Base-by-base conservation (phyloP, 1,284 basidiomycete species). In the Phylloporus sp. region DNA sequence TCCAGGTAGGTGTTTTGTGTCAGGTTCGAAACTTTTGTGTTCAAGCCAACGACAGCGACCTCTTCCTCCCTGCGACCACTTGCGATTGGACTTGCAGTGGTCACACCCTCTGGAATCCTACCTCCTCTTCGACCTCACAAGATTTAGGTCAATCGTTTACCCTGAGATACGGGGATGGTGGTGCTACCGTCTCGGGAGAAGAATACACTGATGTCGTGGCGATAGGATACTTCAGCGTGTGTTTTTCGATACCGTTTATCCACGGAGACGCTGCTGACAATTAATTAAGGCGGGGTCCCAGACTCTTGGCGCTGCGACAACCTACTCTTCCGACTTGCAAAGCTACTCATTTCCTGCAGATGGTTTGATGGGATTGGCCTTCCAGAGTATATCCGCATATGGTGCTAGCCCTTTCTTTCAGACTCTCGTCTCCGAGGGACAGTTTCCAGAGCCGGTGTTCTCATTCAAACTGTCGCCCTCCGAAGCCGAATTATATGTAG, bases 401-500 rank as follows among this genome's bases (percentile, higher is more conserved):
- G 12, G 39, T 26, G 58, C 69, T 7, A 60, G 39, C 28, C 68
- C 76, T 6, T 29, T 72, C 42, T 69, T 77, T 56, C 67, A 70
- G 52, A 68, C 66, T 10, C 66, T 77, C 47, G 63, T 71, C 22
- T 37, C 52, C 17, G 22, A 77, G 22, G 63, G 69, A 26, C 55
- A 67, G 24, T 68, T 74, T 57, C 40, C 37, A 4, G 20, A 69
- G 18, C 46, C 71, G 15, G 71, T 73, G 22, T 81, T 82, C 64
- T 74, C 74, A 12, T 79, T 84, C 71, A 77, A 79, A 60, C 76
- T 84, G 42, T 34, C 67, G 6, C 2, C 37, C 24, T 26, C 50
- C 18, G 63, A 66, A 26, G 69, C 67, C 22, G 76, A 79, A 64
- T 74, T 84, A 15, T 78, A 66, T 65, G 70, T 84, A 28, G 83